A percentile compares a stretch with the other conserved stretches of the same genome.
phyloP scores from a whole-genome alignment of 2,329 filamentous ascomycete genomes.

The Stachybotrys elegans region DNA sequence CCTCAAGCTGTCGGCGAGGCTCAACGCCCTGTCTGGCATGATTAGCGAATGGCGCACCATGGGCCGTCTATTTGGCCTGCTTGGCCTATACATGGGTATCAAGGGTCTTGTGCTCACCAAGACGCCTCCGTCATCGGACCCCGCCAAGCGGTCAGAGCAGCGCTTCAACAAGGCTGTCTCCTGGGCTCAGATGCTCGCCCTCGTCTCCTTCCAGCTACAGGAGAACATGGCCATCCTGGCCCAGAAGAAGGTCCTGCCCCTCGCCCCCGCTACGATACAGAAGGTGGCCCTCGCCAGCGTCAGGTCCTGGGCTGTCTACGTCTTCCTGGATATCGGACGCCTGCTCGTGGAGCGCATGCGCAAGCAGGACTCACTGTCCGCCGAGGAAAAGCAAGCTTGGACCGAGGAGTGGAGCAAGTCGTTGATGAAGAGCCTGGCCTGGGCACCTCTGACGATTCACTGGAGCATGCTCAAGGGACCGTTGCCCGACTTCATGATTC shows the following conservation, averaged over 20 bases:
- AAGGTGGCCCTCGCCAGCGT: conserved; percentile 67
- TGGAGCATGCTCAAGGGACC: conserved; percentile 68
- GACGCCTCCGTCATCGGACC: conserved; percentile 9
- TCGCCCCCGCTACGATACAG: conserved; percentile 50
- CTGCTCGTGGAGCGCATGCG: conserved; percentile 46
- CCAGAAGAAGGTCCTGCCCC: conserved; percentile 63
- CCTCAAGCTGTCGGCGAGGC: conserved; percentile 43
- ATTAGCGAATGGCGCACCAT: conserved; percentile 70
- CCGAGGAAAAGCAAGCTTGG: conserved; percentile 35
- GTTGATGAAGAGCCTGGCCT: conserved; percentile 65
- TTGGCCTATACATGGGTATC: conserved; percentile 69
- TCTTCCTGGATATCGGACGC: conserved; percentile 68
- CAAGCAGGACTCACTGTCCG: conserved; percentile 27
- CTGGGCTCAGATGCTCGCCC: conserved; percentile 63
- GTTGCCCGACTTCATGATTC: conserved; percentile 35
- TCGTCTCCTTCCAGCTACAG: conserved; percentile 67
- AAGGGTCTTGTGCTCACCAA: conserved; percentile 37
- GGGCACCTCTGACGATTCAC: conserved; percentile 78
- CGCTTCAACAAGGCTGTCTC: conserved; percentile 45
- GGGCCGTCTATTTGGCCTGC: conserved; percentile 68
- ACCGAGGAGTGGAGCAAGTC: conserved; percentile 56
- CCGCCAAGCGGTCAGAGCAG: conserved; percentile 25
- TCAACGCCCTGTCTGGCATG: conserved; percentile 59
- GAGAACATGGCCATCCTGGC: conserved; percentile 82
- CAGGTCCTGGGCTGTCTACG: conserved; percentile 75